Base-by-base conservation (phyloP, 1,284 basidiomycete species). In the Malassezia yamatoensis region DNA sequence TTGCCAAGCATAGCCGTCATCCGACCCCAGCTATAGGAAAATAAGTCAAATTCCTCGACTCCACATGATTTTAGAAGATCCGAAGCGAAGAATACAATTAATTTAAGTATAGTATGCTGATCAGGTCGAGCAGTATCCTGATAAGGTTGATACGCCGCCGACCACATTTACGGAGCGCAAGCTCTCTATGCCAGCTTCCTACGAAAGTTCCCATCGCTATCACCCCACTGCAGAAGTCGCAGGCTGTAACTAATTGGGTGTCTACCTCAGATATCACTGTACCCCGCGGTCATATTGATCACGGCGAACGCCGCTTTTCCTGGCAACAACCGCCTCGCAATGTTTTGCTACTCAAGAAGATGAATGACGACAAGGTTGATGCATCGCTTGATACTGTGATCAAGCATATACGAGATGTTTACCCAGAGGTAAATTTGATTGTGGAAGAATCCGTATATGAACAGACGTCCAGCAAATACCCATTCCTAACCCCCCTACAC, bases 341-440 rank as follows among this genome's bases (percentile, higher is more conserved):
- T 13, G 58, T 81, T 21, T 71, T 81, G 16, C 64, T 81, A 8
- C 74, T 81, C 21, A 78, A 79, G 60, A 81, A 81, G 61, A 72
- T 68, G 2, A 59, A 77, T 43, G 79, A 81, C 59, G 60, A 68
- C 16, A 64, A 75, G 1, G 77, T 78, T 1, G 69, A 67, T 1
- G 53, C 60, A 11, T 78, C 79, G 1, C 76, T 80, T 68, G 62
- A 69, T 5, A 58, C 65, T 29, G 71, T 80, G 34, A 69, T 80
- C 32, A 41, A 49, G 74, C 64, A 74, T 58, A 47, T 76, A 4
- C 58, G 53, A 4, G 7, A 51, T 8, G 33, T 78, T 33, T 86
- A 89, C 68, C 84, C 85, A 0, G 78, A 79, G n/a, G 83, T 86
- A 4, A 80, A 81, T 53, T 80, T 88, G 11, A 87, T 85, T 64